These are phyloP conservation scores for Oryza longistaminata DNA, from an alignment of 176 grass and related monocot species.

Conservation along the genomic window DNA sequence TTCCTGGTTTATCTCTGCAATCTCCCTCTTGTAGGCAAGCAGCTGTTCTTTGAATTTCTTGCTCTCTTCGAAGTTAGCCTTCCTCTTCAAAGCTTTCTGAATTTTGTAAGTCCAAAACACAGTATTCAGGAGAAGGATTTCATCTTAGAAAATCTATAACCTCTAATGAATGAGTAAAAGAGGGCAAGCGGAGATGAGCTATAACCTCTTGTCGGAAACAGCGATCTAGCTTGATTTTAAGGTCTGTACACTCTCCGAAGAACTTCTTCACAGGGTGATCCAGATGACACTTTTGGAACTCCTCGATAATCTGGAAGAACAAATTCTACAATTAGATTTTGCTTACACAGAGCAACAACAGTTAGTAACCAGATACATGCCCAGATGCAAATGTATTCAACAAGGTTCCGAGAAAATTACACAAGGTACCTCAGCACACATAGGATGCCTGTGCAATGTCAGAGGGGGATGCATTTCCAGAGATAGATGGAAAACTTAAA, in stretches of 20 bases:
- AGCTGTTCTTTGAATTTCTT: conserved; percentile 77
- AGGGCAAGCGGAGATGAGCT: not conserved
- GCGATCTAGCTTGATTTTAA: conserved; percentile 75
- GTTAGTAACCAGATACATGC: not conserved
- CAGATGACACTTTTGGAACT: conserved; percentile 71
- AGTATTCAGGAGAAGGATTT: not conserved
- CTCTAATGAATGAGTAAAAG: conserved; percentile 25
- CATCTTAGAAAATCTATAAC: conserved; percentile 16
- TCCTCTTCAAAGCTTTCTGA: conserved; percentile 76
- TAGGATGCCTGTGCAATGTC: conserved; percentile 52
- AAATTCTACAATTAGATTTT: not conserved
- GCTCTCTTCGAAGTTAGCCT: conserved; percentile 73
- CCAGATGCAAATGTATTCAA: conserved; percentile 13
- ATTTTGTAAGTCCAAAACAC: conserved; percentile 9
- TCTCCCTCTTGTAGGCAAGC: conserved; percentile 69
- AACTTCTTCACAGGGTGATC: conserved; percentile 75
- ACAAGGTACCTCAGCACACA: conserved; percentile 49
- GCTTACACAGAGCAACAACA: not conserved
- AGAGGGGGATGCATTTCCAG: conserved; percentile 55
- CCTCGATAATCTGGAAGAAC: conserved; percentile 63
- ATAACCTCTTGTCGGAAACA: conserved; percentile 71
- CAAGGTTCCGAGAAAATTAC: not conserved
- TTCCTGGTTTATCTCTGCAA: conserved; percentile 48
- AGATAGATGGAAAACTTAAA: not conserved
- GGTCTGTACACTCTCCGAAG: conserved; percentile 73